These are phyloP conservation scores for Wickerhamiella sergipiensis DNA, from an alignment of 805 yeast species.

Conservation along the genomic window DNA sequence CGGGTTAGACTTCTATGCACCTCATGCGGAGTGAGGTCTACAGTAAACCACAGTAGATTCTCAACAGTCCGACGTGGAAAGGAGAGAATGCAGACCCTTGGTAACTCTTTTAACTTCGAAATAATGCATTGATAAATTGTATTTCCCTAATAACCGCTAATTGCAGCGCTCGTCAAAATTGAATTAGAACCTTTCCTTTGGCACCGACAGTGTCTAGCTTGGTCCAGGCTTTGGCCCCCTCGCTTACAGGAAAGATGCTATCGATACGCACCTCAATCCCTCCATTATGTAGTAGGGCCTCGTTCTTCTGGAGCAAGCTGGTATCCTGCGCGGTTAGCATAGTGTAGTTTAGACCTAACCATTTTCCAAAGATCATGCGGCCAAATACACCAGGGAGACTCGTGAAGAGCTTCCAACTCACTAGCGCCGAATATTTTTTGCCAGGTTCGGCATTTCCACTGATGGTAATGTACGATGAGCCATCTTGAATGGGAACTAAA, in stretches of 20 bases:
- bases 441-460: conserved; percentile 35
- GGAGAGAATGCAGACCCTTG: too few species aligned
- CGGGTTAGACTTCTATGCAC: too few species aligned
- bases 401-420: conserved; percentile 1
- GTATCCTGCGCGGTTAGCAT: conserved; percentile 1
- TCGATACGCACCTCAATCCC: conserved; percentile 38
- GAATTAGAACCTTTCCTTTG: conserved; percentile 55
- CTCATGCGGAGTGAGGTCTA: too few species aligned
- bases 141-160: too few species aligned
- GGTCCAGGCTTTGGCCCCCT: conserved; percentile 39
- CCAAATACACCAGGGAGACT: conserved; percentile 15
- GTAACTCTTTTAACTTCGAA: too few species aligned
- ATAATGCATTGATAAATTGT: too few species aligned
- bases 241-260: conserved; percentile 36
- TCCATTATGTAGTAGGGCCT: conserved; percentile 29
- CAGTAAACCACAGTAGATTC: too few species aligned
- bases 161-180: too few species aligned
- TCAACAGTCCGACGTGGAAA: too few species aligned
- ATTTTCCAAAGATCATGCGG: conserved; percentile 21
- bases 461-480: conserved; percentile 39
- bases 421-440: conserved; percentile 2
- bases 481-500: conserved; percentile 34
- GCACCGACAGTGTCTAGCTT: conserved; percentile 34
- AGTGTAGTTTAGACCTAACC: conserved; percentile 21
- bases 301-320: not conserved